Evolutionary conservation across 129 eudicot genomes (phyloP).

Genomic region (Artemisia argyi): DNA sequence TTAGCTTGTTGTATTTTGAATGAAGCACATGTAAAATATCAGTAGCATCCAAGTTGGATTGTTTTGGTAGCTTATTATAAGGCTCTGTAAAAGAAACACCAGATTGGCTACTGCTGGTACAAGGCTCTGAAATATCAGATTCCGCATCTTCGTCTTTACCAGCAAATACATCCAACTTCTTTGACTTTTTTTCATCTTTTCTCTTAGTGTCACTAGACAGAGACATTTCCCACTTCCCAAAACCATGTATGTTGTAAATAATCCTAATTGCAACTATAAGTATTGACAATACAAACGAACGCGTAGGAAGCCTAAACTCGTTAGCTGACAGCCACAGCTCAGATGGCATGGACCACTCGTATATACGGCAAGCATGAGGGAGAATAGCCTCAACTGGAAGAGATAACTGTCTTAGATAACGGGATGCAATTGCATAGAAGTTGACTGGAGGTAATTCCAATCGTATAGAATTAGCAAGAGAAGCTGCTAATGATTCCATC

Average conservation of each 20-base stretch:
- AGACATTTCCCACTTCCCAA: conserved; percentile 74
- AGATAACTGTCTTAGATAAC: conserved; percentile 59
- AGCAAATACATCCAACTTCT: conserved; percentile 21
- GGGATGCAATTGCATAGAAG: conserved; percentile 67
- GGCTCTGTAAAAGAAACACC: conserved; percentile 7
- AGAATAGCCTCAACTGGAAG: conserved; percentile 59
- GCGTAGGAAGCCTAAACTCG: conserved; percentile 66
- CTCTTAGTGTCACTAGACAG: conserved; percentile 34
- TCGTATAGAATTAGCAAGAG: conserved; percentile 46
- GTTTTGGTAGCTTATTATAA: conserved; percentile 1
- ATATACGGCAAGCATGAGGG: conserved; percentile 57
- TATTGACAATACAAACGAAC: conserved; percentile 68
- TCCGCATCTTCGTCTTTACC: not conserved
- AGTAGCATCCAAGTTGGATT: conserved; percentile 31
- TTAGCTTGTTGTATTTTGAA: conserved; percentile 45
- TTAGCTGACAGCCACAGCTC: conserved; percentile 70
- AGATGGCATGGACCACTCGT: conserved; percentile 86
- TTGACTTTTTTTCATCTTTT: conserved; percentile 16
- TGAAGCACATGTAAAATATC: conserved; percentile 56
- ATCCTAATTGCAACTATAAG: conserved; percentile 72
- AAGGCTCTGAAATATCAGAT: too few relatives aligned
- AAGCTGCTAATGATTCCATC: conserved; percentile 71
- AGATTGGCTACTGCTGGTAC: too few relatives aligned
- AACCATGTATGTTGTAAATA: conserved; percentile 64
- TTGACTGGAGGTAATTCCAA: conserved; percentile 81